phyloP scores from a whole-genome alignment of 805 yeast genomes.

The Metschnikowia amazonensis region DNA sequence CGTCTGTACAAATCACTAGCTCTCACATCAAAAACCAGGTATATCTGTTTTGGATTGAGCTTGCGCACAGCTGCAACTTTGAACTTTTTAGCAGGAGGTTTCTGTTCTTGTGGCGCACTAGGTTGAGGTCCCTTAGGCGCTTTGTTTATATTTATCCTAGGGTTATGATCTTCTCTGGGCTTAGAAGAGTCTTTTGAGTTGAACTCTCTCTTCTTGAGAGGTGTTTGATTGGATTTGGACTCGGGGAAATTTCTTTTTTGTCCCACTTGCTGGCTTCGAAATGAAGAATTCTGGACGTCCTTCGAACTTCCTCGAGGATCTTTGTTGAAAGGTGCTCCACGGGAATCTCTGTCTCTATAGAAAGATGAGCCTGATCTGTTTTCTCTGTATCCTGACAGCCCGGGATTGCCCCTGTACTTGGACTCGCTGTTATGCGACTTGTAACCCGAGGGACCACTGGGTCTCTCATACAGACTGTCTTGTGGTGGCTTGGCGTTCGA shows the following conservation, averaged over 20 bases:
- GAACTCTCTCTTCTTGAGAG: slow-evolving; percentile 11
- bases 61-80: slow-evolving; percentile 10
- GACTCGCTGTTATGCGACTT: not conserved
- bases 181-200: slow-evolving; percentile 1
- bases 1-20: slow-evolving; percentile 54
- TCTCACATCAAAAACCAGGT: slow-evolving; percentile 27
- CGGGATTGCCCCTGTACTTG: not conserved
- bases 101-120: slow-evolving; percentile 2
- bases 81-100: not conserved
- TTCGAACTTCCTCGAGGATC: not conserved
- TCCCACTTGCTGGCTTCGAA: not conserved
- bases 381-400: not conserved
- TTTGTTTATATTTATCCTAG: not conserved
- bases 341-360: slow-evolving; percentile 1
- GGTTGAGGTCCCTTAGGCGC: not conserved
- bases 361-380: slow-evolving; percentile 1
- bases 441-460: slow-evolving; percentile 16
- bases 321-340: not conserved
- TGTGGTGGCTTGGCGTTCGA: not conserved
- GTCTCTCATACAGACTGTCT: slow-evolving; percentile 10
- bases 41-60: slow-evolving; percentile 30
- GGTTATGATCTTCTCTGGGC: not conserved
- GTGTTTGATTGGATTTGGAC: not conserved
- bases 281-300: slow-evolving; percentile 2
- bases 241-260: slow-evolving; percentile 9